Conservation (phyloP, 129 eudicot genomes). For the Ambrosia trifida region DNA sequence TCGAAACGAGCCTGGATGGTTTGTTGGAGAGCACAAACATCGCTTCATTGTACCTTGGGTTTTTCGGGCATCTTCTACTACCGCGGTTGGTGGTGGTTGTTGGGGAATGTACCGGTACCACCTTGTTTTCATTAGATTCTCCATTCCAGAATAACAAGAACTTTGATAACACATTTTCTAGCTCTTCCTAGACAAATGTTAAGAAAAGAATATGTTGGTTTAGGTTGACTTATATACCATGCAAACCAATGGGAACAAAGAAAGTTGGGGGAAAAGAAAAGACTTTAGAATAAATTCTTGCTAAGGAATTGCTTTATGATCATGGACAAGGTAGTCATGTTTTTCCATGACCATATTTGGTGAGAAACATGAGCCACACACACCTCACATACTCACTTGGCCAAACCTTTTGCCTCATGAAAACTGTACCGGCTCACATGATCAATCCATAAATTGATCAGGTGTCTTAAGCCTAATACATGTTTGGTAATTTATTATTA, state of each 20-base stretch:
- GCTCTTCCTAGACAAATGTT: constrained; percentile 9
- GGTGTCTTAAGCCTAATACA: constrained; percentile 8
- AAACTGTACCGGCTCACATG: constrained; percentile 27
- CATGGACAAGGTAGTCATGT: constrained; percentile 27
- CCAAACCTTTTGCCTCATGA: constrained; percentile 36
- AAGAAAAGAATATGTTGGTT: constrained; percentile 34
- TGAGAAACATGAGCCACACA: constrained; percentile 30
- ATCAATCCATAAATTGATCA: constrained; percentile 13
- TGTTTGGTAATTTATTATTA: too few relatives aligned
- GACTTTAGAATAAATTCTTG: constrained; percentile 48
- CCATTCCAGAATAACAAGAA: constrained; percentile 34
- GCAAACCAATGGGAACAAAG: constrained; percentile 35
- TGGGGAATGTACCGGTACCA: constrained; percentile 37
- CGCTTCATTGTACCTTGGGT: constrained; percentile 25
- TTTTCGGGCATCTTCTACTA: constrained; percentile 19
- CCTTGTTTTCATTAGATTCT: constrained; percentile 27
- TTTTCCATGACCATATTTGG: constrained; percentile 23
- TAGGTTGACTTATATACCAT: constrained; percentile 30
- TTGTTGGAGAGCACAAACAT: constrained; percentile 71
- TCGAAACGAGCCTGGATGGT: constrained; percentile 74
- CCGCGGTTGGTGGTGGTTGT: constrained; percentile 22
- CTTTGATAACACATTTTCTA: constrained; percentile 46
- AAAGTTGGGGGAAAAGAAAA: constrained; percentile 48
- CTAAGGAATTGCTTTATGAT: constrained; percentile 48
- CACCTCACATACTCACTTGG: constrained; percentile 42